Base-by-base conservation (phyloP, 805 yeast genomes). In the Saccharomycopsis schoenii region DNA sequence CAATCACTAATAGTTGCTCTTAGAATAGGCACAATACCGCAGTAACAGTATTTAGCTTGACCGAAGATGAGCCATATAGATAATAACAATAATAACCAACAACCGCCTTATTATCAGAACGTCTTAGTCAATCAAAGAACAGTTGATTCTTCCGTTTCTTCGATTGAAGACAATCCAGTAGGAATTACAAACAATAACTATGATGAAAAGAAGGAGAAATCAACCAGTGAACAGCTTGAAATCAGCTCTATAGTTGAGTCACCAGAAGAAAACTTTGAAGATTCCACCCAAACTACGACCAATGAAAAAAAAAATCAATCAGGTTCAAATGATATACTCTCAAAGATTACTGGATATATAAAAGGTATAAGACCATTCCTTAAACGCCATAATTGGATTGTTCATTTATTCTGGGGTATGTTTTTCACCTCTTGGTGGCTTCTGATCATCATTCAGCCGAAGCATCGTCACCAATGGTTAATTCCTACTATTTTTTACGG, bases 381-480 rank as follows among this genome's bases (percentile, higher is more conserved):
- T 4, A 47, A 34, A 47, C 52, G 52, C n/a, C 52, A 47, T 21
- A 65, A 63, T 29, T 71, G 72, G 73, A 65, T 65, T 4, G 14
- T 67, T 24, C 70, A 66, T 59, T 56, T 73, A 10, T 66, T 72
- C 67, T 58, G 68, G 63, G 71, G 77, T 61, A 39, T 69, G 64
- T 68, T 79, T 63, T 78, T 80, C 72, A 79, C 83, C n/a, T 71
- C 80, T 11, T 79, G 82, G 82, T 82, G 85, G 85, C 68, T 82
- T 54, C 77, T 83, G 15, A 80, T 82, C 61, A 59, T 82, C 36
- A 78, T 78, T 58, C 85, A 81, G 67, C 67, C 76, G 6, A 75
- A 77, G 63, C 78, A 77, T 55, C 72, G 85, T 60, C 80, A 71
- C 64, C 66, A 75, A 62, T 82, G 86, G 86, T 76, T 82, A 67